Evolutionary conservation across 139 green algal genomes (phyloP).

Genomic region (Protoeuglena noctilucae): DNA sequence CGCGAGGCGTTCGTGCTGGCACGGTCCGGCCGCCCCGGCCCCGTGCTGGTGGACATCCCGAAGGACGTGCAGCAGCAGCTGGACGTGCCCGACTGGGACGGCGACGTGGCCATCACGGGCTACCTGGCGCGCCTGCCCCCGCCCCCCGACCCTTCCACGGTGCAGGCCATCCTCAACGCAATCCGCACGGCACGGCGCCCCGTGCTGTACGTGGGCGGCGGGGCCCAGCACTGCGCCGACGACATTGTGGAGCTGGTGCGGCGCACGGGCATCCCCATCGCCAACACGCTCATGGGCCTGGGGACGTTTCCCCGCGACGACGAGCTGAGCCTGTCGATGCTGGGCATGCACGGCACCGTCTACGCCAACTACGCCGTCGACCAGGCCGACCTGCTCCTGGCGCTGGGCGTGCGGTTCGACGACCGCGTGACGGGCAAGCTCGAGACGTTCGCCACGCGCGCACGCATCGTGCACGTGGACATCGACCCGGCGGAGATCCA

Average conservation of each 20-base stretch:
- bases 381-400: conserved; percentile 80
- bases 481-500: conserved; percentile 96
- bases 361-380: conserved; percentile 93
- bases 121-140: conserved; percentile 81
- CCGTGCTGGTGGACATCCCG: conserved; percentile 92
- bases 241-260: conserved; percentile 72
- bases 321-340: conserved; percentile 69
- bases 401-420: conserved; percentile 96
- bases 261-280: conserved; percentile 67
- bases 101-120: conserved; percentile 55
- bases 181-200: conserved; percentile 24
- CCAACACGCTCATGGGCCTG: conserved; percentile 90
- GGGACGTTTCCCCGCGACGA: conserved; percentile 49
- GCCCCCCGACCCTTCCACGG: not conserved
- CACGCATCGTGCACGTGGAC: conserved; percentile 94
- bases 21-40: conserved; percentile 71
- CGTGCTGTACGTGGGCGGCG: conserved; percentile 75
- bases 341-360: conserved; percentile 97
- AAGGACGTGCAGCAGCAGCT: conserved; percentile 98
- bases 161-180: conserved; percentile 12
- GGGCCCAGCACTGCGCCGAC: conserved; percentile 54
- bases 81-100: conserved; percentile 72
- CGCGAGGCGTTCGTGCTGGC: conserved; percentile 96
- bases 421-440: conserved; percentile 97
- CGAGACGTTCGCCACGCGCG: conserved; percentile 75